phyloP scores from a whole-genome alignment of 2,329 filamentous ascomycete species.

The Talaromyces pinophilus region DNA sequence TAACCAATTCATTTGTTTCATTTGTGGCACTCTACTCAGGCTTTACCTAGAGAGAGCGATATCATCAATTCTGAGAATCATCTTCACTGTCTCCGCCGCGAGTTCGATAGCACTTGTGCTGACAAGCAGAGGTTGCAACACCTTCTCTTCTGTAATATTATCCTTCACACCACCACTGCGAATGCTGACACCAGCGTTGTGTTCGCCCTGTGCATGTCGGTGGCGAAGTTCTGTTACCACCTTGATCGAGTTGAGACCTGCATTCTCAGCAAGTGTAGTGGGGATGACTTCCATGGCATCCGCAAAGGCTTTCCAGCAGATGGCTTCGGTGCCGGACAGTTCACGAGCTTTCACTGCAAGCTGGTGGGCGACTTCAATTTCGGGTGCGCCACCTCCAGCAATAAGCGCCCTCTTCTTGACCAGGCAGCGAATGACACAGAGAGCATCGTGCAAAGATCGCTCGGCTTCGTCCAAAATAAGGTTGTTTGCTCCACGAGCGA shows the following conservation, averaged over 20 bases:
- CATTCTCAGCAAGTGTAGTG: slow-evolving; percentile 95
- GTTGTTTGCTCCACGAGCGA: slow-evolving; percentile 89
- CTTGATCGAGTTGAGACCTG: slow-evolving; percentile 96
- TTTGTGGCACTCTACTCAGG: neutral
- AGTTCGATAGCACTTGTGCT: slow-evolving; percentile 97
- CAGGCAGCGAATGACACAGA: slow-evolving; percentile 93
- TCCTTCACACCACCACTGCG: slow-evolving; percentile 95
- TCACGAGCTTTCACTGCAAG: slow-evolving; percentile 79
- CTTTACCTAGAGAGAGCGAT: slow-evolving; percentile 57
- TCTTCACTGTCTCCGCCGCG: slow-evolving; percentile 97
- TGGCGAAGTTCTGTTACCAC: slow-evolving; percentile 95
- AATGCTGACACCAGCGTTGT: slow-evolving; percentile 96
- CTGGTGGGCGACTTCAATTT: slow-evolving; percentile 91
- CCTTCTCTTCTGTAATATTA: slow-evolving; percentile 95
- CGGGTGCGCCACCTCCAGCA: slow-evolving; percentile 91
- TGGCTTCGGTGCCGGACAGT: slow-evolving; percentile 86
- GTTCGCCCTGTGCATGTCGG: slow-evolving; percentile 91
- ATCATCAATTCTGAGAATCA: slow-evolving; percentile 73
- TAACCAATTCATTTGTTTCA: slow-evolving; percentile 17
- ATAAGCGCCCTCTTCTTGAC: slow-evolving; percentile 99
- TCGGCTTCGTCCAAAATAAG: slow-evolving; percentile 97
- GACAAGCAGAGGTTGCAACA: slow-evolving; percentile 91
- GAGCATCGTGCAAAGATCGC: slow-evolving; percentile 92
- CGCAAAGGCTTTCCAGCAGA: slow-evolving; percentile 99
- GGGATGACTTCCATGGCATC: slow-evolving; percentile 97